Percentiles rank a stretch among this genome's conserved stretches.
Conservation (phyloP, 345 rosid genomes). For the Camelina laxa region DNA sequence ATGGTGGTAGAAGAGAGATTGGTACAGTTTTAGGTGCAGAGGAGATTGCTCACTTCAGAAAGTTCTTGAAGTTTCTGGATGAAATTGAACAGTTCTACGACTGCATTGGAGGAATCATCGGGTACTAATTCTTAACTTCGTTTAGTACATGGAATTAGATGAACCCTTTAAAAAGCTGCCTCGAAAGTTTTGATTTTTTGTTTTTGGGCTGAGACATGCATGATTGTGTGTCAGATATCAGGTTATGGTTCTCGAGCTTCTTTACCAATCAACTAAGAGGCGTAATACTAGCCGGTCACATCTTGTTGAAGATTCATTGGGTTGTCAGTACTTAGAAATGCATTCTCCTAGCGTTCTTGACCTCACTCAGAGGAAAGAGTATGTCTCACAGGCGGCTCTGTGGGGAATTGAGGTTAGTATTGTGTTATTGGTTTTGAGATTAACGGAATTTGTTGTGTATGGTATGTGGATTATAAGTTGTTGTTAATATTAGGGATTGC, state of each 20-base stretch:
- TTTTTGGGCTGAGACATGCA: conserved; percentile 20
- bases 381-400: conserved; percentile 88
- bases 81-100: conserved; percentile 79
- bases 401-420: conserved; percentile 88
- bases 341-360: conserved; percentile 75
- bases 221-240: conserved; percentile 69
- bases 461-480: conserved; percentile 55
- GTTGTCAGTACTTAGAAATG: conserved; percentile 68
- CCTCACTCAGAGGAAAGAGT: conserved; percentile 69
- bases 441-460: not conserved
- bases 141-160: not conserved
- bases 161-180: not conserved
- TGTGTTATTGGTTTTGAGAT: conserved; percentile 20
- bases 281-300: conserved; percentile 51
- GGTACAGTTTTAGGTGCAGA: conserved; percentile 47
- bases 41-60: conserved; percentile 56
- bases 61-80: conserved; percentile 55
- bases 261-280: conserved; percentile 58
- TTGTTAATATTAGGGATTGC: conserved; percentile 77
- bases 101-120: conserved; percentile 93
- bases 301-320: conserved; percentile 51
- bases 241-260: conserved; percentile 82
- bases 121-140: conserved; percentile 50
- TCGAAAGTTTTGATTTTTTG: not conserved
- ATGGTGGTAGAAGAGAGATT: conserved; percentile 42